Base-by-base conservation (phyloP, 192 early-diverging fungal genomes). In the Entomortierella beljakovae region DNA sequence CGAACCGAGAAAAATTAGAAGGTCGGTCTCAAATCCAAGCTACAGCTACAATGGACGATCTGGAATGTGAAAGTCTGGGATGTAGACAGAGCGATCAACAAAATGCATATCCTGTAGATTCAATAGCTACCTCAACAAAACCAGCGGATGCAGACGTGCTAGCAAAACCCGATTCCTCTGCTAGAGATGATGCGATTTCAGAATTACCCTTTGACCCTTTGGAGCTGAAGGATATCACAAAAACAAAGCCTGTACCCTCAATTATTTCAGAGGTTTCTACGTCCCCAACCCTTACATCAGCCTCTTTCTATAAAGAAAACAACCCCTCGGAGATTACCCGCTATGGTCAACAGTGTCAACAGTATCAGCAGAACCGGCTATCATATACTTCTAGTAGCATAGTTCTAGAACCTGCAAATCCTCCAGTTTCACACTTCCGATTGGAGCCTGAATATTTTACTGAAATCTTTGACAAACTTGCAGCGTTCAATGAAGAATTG, bases 361-460 rank as follows among this genome's bases (percentile, higher is more conserved):
- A 35, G 2, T 43, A 52, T 52, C 25, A 50, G 16, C 48, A 53
- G 16, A 28, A 26, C 23, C 57, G 29, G 40, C 23, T 20, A 20
- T 57, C 38, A 1, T 23, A 51, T 25, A 52, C 16, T 16, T 23
- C 51, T 5, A 43, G 37, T 37, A 9, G 54, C 29, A 2, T 34
- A 16, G 18, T 20, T 40, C 22, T 67, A 38, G 20, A 42, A 6
- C 40, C 64, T 13, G 20, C 32, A 18, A 23, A 25, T 31, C 52
- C 42, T 16, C 25, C 54, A 57, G 4, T 29, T n/a, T 62, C 32
- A 23, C 3, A 20, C n/a, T 10, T 43, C 9, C 28, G n/a, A 11
- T 42, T 69, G 3, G 73, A 77, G 42, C 32, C 35, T 2, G 60
- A 68, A 5, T 53, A 63, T 23, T 77, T 68, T 22, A 37, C 32